Conservation (phyloP, 139 green algal species). For the Chlorella sp. region DNA sequence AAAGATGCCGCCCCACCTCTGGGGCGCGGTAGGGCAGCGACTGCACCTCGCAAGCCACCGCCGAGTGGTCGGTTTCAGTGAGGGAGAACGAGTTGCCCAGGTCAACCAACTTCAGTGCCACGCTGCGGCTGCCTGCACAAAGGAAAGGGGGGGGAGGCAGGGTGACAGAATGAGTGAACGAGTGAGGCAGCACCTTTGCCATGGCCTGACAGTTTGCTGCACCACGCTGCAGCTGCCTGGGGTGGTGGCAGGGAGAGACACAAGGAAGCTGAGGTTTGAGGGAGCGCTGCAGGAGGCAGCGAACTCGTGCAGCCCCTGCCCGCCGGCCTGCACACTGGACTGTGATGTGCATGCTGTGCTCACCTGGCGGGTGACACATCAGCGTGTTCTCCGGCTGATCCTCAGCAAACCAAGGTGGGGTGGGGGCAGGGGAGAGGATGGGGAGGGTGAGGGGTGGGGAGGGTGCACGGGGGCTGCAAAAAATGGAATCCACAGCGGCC, state of each 20-base stretch:
- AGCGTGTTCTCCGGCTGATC: conserved; percentile 67
- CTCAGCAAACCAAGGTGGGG: no score
- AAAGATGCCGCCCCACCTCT: conserved; percentile 41
- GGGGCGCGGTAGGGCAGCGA: conserved; percentile 62
- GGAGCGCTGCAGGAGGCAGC: no score
- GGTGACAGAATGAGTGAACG: not conserved
- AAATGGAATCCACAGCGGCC: no score
- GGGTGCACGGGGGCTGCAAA: no score
- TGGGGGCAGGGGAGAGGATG: no score
- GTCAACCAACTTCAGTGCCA: conserved; percentile 48
- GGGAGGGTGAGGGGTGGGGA: no score
- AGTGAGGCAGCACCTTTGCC: no score
- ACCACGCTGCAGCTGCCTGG: conserved; percentile 5
- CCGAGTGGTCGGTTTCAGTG: conserved; percentile 49
- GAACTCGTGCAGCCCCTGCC: not conserved
- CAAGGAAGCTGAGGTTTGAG: not conserved
- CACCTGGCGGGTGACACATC: conserved; percentile 16
- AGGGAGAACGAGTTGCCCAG: conserved; percentile 53
- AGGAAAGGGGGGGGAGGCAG: not conserved
- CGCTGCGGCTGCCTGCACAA: not conserved
- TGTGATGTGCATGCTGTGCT: not conserved
- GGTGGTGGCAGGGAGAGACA: not conserved
- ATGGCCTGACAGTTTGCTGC: not conserved
- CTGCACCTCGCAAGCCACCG: conserved; percentile 55
- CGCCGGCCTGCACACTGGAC: no score